A percentile compares a stretch with the other conserved stretches of the same genome.
phyloP scores from a whole-genome alignment of 371 early-diverging fungal species.

The Mortierella sp. region DNA sequence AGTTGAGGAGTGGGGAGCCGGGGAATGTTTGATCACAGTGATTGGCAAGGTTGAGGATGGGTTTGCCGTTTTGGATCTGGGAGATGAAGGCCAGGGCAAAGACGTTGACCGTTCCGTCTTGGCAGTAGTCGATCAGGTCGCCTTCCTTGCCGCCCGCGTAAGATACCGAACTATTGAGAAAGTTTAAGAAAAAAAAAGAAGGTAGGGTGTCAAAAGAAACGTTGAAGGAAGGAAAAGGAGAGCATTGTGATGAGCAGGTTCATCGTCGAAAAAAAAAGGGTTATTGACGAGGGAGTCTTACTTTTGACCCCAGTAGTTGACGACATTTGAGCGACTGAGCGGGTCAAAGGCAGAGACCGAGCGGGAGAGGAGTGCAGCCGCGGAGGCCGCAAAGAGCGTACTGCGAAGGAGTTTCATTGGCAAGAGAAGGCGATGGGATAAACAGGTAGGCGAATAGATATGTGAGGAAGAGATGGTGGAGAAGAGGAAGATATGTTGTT shows the following conservation, averaged over 20 bases:
- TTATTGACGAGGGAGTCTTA: neutral
- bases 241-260: too few species aligned
- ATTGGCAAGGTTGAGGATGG: conserved; percentile 66
- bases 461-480: neutral
- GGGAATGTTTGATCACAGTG: conserved; percentile 66
- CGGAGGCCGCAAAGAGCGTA: neutral
- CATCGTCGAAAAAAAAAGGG: too few species aligned
- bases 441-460: neutral
- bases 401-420: conserved; percentile 16
- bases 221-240: neutral
- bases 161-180: conserved; percentile 30
- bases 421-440: neutral
- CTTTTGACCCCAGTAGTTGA: conserved; percentile 57
- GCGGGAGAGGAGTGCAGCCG: neutral
- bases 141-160: conserved; percentile 59
- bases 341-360: conserved; percentile 23
- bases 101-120: conserved; percentile 65
- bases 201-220: neutral
- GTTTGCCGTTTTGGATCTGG: conserved; percentile 59
- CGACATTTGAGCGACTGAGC: conserved; percentile 31
- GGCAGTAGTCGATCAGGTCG: conserved; percentile 67
- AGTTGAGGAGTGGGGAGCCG: conserved; percentile 59
- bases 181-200: neutral
- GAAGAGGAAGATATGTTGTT: neutral
- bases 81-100: conserved; percentile 69